Evolutionary conservation across 2,329 filamentous ascomycete species (phyloP), one percentile per base, ranked within the genome.

Genomic region (Xylariaceae sp.): DNA sequence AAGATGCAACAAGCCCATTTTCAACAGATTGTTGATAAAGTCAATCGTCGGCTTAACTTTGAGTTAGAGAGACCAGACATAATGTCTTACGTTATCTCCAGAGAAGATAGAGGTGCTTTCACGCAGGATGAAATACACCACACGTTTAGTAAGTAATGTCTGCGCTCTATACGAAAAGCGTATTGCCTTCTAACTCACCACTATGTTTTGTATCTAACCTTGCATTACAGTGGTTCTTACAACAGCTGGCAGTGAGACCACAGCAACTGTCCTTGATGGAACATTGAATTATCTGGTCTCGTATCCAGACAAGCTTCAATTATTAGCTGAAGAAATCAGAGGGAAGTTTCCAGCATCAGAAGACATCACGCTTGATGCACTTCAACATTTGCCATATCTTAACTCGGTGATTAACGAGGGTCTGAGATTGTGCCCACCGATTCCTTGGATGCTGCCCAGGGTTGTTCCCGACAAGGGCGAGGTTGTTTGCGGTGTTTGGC

Each of bases 191-290:
- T n/a, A n/a, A n/a, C n/a, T n/a, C n/a, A n/a, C n/a, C n/a, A n/a
- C n/a, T n/a, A n/a, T n/a, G n/a, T n/a, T n/a, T n/a, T n/a, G n/a
- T n/a, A n/a, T n/a, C n/a, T n/a, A n/a, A n/a, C n/a, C n/a, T n/a
- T n/a, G n/a, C n/a, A n/a, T n/a, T n/a, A n/a, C n/a, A n/a, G n/a
- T 62, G 46, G 45, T 68, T 0, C 43, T 69, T 1, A 64, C 62
- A 4, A 63, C 55, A 2, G 66, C 64, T 2, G 67, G 67, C 6
- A 61, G 58, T 39, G 66, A 68, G 45, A 67, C 66, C 3, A 63
- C 60, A 1, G 65, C 65, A 2, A 64, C 63, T 4, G 51, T 58
- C 1, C 34, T 65, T 1, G 22, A 42, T 1, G 64, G 58, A 0
- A 61, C 54, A 6, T 11, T 63, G 16, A 63, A 61, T 31, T 66